Evolutionary conservation across 345 rosid species (phyloP).

Genomic region (Laguncularia racemosa): DNA sequence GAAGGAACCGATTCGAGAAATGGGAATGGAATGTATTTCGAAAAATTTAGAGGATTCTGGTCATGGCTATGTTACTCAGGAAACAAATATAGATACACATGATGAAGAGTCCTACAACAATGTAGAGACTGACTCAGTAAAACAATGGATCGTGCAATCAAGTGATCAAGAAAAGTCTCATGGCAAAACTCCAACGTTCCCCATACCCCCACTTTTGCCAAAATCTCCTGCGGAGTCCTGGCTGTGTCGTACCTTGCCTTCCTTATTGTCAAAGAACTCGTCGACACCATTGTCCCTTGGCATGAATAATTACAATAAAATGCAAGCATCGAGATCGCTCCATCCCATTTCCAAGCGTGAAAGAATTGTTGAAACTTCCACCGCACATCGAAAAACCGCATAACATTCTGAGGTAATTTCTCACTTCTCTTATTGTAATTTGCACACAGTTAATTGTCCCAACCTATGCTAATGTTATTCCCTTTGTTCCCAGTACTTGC

Average conservation of each 20-base stretch:
- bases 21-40: constrained; percentile 16
- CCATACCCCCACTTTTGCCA: constrained; percentile 57
- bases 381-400: constrained; percentile 27
- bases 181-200: constrained; percentile 22
- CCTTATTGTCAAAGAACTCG: constrained; percentile 33
- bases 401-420: constrained; percentile 45
- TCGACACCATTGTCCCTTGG: constrained; percentile 29
- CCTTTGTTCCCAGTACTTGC: neutral
- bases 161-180: constrained; percentile 13
- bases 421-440: no score
- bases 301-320: constrained; percentile 14
- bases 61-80: no score
- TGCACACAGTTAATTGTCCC: no score
- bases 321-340: constrained; percentile 18
- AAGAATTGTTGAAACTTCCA: constrained; percentile 51
- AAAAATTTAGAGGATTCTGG: neutral
- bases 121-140: constrained; percentile 24
- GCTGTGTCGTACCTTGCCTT: constrained; percentile 69
- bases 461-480: no score
- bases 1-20: constrained; percentile 5
- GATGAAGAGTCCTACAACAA: neutral
- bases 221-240: constrained; percentile 92
- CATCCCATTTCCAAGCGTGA: constrained; percentile 49
- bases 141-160: constrained; percentile 11
- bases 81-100: no score